Conservation (phyloP, 176 grass and related monocot genomes). For the Zoysia japonica region DNA sequence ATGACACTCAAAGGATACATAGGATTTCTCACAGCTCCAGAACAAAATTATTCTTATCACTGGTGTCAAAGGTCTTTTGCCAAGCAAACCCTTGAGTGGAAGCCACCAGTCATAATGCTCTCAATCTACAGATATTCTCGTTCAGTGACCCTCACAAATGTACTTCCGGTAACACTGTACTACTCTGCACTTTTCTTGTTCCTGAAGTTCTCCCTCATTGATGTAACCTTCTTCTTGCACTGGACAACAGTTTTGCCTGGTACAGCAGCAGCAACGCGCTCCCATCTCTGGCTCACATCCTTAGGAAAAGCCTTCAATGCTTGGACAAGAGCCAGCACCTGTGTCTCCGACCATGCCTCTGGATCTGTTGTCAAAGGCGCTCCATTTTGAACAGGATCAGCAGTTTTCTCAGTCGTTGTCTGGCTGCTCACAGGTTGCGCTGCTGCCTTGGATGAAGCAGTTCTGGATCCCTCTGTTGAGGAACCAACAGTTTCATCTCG, state of each 20-base stretch:
- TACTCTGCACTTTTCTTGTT: slow-evolving; percentile 79
- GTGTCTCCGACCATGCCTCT: slow-evolving; percentile 81
- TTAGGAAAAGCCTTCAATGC: slow-evolving; percentile 95
- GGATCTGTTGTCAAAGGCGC: slow-evolving; percentile 49
- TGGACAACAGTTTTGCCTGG: slow-evolving; percentile 92
- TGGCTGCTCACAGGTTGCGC: slow-evolving; percentile 45
- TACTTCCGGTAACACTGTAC: background rate
- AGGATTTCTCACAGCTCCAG: background rate
- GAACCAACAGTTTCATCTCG: slow-evolving; percentile 48
- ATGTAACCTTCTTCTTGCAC: slow-evolving; percentile 89
- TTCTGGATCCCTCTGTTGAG: slow-evolving; percentile 31
- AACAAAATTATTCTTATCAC: slow-evolving; percentile 30
- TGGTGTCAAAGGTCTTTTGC: background rate
- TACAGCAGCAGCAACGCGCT: slow-evolving; percentile 89
- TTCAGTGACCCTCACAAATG: slow-evolving; percentile 9
- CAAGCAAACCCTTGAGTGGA: background rate
- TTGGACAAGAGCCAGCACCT: slow-evolving; percentile 86
- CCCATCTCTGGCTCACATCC: slow-evolving; percentile 92
- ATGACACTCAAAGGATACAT: background rate
- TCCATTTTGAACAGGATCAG: slow-evolving; percentile 43
- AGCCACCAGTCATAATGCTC: slow-evolving; percentile 12
- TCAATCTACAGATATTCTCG: slow-evolving; percentile 16
- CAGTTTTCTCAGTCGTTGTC: slow-evolving; percentile 34
- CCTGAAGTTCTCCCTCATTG: slow-evolving; percentile 85
- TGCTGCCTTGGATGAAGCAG: slow-evolving; percentile 29